Evolutionary conservation across 345 rosid species (phyloP).

Genomic region (Rhizophora apiculata): DNA sequence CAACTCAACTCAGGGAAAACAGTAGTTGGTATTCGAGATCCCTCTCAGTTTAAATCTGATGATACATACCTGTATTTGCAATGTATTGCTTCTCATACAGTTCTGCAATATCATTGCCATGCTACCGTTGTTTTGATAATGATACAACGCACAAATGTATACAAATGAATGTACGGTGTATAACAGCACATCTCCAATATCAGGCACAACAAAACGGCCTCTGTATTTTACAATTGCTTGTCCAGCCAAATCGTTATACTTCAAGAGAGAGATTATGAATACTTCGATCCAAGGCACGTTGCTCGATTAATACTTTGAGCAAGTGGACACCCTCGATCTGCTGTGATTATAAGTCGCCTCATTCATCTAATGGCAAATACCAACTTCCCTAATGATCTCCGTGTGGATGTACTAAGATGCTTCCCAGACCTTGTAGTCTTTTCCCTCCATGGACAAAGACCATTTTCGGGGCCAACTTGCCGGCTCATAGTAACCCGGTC

Average conservation of each 20-base stretch:
- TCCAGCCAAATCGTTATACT: neutral
- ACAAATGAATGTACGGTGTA: too few relatives aligned
- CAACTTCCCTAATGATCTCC: neutral
- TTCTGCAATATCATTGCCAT: neutral
- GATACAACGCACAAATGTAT: neutral
- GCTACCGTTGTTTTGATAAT: neutral
- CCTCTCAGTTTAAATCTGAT: too few relatives aligned
- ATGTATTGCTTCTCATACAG: neutral
- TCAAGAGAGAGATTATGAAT: neutral
- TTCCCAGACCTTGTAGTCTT: conserved; percentile 92
- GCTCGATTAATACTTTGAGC: neutral
- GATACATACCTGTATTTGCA: too few relatives aligned
- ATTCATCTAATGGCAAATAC: neutral
- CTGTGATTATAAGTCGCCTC: neutral
- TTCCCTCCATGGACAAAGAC: conserved; percentile 66
- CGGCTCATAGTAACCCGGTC: conserved; percentile 88
- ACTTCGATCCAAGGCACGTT: neutral
- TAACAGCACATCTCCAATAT: neutral
- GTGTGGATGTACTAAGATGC: conserved; percentile 35
- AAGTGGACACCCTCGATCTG: neutral
- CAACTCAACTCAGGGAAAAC: too few relatives aligned
- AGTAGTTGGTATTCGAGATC: too few relatives aligned
- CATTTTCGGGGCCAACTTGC: conserved; percentile 49
- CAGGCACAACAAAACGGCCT: neutral
- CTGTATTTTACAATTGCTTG: neutral